Evolutionary conservation across 2,329 filamentous ascomycete species (phyloP).

Genomic region (Coleophoma eucalyptorum): DNA sequence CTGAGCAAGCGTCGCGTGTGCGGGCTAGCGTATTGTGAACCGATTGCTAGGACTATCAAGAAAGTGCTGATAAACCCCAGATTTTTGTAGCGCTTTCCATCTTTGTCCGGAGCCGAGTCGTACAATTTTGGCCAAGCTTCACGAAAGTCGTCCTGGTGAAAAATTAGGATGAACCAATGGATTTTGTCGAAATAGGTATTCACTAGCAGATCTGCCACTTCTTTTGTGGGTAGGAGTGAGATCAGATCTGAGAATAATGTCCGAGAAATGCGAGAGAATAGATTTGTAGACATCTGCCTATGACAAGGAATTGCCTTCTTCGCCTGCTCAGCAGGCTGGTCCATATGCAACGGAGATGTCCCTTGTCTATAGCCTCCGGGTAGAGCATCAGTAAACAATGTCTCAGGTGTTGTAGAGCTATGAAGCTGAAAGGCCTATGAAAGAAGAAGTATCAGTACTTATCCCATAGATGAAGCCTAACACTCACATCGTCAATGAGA

Average conservation of each 20-base stretch:
- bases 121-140: slow-evolving; percentile 4
- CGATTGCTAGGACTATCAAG: slow-evolving; percentile 21
- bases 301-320: slow-evolving; percentile 1
- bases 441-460: too few species aligned
- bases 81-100: slow-evolving; percentile 11
- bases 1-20: not conserved
- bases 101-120: slow-evolving; percentile 6
- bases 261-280: not conserved
- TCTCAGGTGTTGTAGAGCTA: too few species aligned
- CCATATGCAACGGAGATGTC: too few species aligned
- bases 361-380: too few species aligned
- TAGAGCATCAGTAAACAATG: too few species aligned
- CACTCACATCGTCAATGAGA: too few species aligned
- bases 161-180: slow-evolving; percentile 35
- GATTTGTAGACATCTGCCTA: not conserved
- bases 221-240: slow-evolving; percentile 2
- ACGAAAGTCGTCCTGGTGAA: slow-evolving; percentile 30
- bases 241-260: not conserved
- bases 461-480: too few species aligned
- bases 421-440: too few species aligned
- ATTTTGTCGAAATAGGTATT: slow-evolving; percentile 34
- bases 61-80: slow-evolving; percentile 11
- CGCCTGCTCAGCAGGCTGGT: not conserved
- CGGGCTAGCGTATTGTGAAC: slow-evolving; percentile 16
- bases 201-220: slow-evolving; percentile 23